Conservation (phyloP, 140 eudicot species). For the Flaveria floridana region DNA sequence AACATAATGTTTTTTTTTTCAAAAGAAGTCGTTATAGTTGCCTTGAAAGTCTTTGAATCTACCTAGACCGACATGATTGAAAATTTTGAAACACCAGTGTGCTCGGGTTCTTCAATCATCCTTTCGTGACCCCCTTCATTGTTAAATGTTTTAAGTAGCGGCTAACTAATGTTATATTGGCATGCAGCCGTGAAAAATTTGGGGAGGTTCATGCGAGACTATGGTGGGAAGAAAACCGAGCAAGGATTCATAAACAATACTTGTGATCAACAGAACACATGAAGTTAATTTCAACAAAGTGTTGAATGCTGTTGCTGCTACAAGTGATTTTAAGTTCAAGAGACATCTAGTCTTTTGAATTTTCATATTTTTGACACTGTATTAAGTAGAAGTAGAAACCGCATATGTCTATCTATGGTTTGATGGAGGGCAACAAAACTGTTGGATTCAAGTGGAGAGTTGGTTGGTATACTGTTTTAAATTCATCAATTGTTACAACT, state of each 20-base stretch:
- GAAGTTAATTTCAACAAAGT: constrained; percentile 28
- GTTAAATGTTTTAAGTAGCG: neutral
- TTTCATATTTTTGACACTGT: constrained; percentile 26
- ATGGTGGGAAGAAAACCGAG: constrained; percentile 79
- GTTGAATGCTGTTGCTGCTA: constrained; percentile 29
- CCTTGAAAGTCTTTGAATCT: too few species aligned
- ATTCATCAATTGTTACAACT: neutral
- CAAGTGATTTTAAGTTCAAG: constrained; percentile 13
- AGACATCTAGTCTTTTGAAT: neutral
- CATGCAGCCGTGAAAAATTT: constrained; percentile 64
- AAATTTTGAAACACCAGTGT: too few species aligned
- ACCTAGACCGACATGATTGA: too few species aligned
- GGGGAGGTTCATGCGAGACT: constrained; percentile 75
- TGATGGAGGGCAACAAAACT: constrained; percentile 9
- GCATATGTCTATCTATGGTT: neutral
- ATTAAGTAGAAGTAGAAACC: constrained; percentile 33
- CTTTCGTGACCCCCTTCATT: too few species aligned
- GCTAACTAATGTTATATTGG: neutral
- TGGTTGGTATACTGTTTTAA: constrained; percentile 23
- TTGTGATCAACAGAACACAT: constrained; percentile 35
- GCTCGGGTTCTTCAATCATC: too few species aligned
- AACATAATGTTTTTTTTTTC: too few species aligned
- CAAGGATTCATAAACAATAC: constrained; percentile 68
- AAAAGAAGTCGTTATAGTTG: neutral
- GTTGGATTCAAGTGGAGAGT: constrained; percentile 3